Base-by-base conservation (phyloP, 164 flowering plant species). In the Vitis riparia region DNA sequence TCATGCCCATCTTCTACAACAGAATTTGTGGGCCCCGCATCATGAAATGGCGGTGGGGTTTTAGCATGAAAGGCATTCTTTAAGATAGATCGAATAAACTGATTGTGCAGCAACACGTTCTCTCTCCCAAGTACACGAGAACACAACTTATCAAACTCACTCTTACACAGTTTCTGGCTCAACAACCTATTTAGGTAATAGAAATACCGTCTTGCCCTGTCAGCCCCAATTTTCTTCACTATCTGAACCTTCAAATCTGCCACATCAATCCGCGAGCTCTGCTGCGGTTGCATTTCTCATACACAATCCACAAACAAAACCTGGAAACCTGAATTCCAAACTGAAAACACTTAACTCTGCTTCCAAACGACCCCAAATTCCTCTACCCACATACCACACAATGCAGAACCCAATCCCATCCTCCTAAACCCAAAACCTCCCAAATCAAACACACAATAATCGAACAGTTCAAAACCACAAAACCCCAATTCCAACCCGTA, bases 171-270 rank as follows among this genome's bases (percentile, higher is more conserved):
- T 81, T 89, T 93, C 82, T 83, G 91, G 69, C 87, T 87, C 57
- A 96, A 74, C 52, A 92, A 83, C 75, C 82, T 88, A 67, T 85
- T 81, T 83, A 96, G 77, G 74, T 75, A 76, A 69, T 78, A 69
- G 68, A 92, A 96, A 51, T 96, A 96, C 64, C 77, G 81, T 65
- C 83, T 85, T 9, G 95, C 86, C 72, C 83, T 82, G 70, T 96
- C 97, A 5, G 79, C 83, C 66, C 99, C 99, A 59, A 96, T 75
- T 76, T 83, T 91, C 88, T 91, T 93, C 77, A 86, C 89, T 71
- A 96, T 79, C 82, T 86, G 94, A 37, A 78, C 79, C 81, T 85
- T 93, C 82, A 96, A 72, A 9, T 93, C 98, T 50, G 72, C 86
- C 57, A 88, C 79, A 81, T 88, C 91, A 73, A 93, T 88, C 78